Evolutionary conservation across 2,329 filamentous ascomycete genomes (phyloP), one percentile per base, ranked within the genome.

Genomic region (Cladophialophora chaetospira): DNA sequence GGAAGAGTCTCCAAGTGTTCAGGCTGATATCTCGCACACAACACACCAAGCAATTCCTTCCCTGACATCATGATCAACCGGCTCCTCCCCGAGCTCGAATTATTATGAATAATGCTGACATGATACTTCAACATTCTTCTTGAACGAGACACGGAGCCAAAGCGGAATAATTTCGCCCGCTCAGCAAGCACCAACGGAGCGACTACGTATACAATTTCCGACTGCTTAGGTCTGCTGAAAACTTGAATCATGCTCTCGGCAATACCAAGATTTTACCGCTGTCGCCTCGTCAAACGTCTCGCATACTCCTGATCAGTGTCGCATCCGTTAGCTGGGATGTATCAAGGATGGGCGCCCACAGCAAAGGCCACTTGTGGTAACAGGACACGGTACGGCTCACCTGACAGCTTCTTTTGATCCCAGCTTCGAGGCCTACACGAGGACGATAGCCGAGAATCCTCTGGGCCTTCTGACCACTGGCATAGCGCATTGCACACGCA

Each of bases 361-460:
- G n/a, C n/a, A n/a, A n/a, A n/a, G n/a, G n/a, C n/a, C n/a, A n/a
- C n/a, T n/a, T n/a, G n/a, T n/a, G n/a, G n/a, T n/a, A n/a, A n/a
- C n/a, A n/a, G n/a, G n/a, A 15, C 42, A 44, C 15, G 40, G 40
- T 3, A 43, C n/a, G 11, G 15, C 71, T 66, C 69, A 77, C 78
- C 60, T 76, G 73, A 65, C 79, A 81, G 58, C 75, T 78, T 55
- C 75, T 66, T 52, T 72, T 71, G 31, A 84, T 72, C 1, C 76
- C 82, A 28, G 82, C 79, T 33, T 78, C 74, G 50, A 85, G 71
- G 2, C 73, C 71, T 9, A 85, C 73, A 48, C 70, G 70, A 40
- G 82, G 76, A 57, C 72, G 67, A 66, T 84, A 85, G 15, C 80
- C 80, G 60, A 85, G 63, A 1, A 85, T 68, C 46, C 66, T 65